These are phyloP conservation scores for Psilocybe azurescens DNA, from an alignment of 768 basidiomycete species.

Conservation along the genomic window DNA sequence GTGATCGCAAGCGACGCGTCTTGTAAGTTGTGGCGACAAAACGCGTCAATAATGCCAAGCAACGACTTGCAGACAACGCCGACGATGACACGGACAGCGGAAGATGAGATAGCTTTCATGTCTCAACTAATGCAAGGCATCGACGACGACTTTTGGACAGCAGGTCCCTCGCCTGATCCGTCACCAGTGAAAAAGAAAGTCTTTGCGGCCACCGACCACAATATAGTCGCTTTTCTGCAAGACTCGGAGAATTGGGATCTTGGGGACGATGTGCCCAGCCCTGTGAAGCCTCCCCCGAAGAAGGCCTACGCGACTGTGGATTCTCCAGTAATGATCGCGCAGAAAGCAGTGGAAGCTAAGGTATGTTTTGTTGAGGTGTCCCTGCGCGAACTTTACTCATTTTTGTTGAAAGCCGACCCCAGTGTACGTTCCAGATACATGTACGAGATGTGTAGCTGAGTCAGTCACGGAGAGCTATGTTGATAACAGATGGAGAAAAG, in stretches of 20 bases:
- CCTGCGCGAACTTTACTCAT: background rate
- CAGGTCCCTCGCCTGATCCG: conserved; percentile 41
- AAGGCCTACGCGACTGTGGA: background rate
- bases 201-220: conserved; percentile 28
- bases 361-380: background rate
- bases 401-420: background rate
- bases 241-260: conserved; percentile 78
- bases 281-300: conserved; percentile 44
- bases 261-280: conserved; percentile 59
- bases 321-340: conserved; percentile 17
- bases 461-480: background rate
- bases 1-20: too few relatives aligned
- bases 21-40: background rate
- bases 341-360: background rate
- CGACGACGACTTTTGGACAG: conserved; percentile 56
- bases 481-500: background rate
- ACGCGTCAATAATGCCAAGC: conserved; percentile 9
- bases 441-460: background rate
- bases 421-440: background rate
- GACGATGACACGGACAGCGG: conserved; percentile 8
- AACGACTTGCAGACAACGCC: conserved; percentile 8
- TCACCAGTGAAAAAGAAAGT: conserved; percentile 30
- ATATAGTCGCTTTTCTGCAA: conserved; percentile 57
- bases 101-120: conserved; percentile 24
- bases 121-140: conserved; percentile 45